These are phyloP conservation scores for Gossypium davidsonii DNA, from an alignment of 441 rosid genomes.

Conservation along the genomic window DNA sequence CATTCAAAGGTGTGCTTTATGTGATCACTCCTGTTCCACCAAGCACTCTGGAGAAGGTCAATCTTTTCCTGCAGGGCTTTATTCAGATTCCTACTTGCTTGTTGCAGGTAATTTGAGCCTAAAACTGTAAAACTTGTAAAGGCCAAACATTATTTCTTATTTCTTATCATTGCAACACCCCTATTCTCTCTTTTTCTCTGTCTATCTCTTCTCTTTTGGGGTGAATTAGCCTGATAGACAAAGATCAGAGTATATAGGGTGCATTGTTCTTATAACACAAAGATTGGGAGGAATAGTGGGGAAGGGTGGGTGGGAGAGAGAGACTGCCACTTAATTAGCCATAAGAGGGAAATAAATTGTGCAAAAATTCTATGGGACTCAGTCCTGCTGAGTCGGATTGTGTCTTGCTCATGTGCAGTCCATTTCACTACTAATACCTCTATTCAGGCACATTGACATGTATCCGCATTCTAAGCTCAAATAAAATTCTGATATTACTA, in stretches of 20 bases:
- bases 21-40: constrained; percentile 77
- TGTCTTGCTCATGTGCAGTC: background rate
- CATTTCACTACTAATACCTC: background rate
- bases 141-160: background rate
- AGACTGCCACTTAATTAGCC: background rate
- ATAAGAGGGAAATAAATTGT: background rate
- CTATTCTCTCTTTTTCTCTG: background rate
- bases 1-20: constrained; percentile 52
- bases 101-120: constrained; percentile 50
- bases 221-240: background rate
- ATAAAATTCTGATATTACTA: background rate
- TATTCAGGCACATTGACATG: background rate
- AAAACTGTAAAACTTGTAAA: background rate
- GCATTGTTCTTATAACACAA: constrained; percentile 1
- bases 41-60: constrained; percentile 64
- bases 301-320: background rate
- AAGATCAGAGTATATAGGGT: background rate
- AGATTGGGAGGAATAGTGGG: background rate
- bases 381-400: background rate
- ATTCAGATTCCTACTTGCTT: constrained; percentile 76
- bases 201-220: background rate
- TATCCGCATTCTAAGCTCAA: background rate
- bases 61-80: constrained; percentile 70
- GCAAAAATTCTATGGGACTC: background rate
- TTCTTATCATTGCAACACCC: background rate